Evolutionary conservation across 345 rosid genomes (phyloP).

Genomic region (Rhodamnia argentea): DNA sequence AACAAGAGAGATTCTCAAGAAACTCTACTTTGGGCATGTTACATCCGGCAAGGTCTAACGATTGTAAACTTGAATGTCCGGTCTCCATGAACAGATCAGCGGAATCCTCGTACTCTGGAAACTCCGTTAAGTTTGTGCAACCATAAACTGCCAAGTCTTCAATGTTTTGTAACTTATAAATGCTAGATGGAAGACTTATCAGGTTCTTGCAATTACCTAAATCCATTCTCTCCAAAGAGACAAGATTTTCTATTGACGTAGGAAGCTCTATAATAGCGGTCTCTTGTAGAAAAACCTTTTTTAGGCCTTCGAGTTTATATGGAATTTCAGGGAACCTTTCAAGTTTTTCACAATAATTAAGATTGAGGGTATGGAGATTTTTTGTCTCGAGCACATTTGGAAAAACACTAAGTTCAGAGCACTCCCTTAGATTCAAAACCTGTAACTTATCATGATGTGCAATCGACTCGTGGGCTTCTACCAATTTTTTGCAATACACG

Average conservation of each 20-base stretch:
- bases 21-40: not conserved
- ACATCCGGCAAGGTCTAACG: rapidly evolving
- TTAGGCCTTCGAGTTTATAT: rapidly evolving
- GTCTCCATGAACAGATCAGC: not conserved
- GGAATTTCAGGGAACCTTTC: not conserved
- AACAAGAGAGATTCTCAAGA: not conserved
- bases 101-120: not conserved
- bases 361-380: rapidly evolving
- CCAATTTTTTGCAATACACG: not conserved
- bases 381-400: not conserved
- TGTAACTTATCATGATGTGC: rapidly evolving
- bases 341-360: rapidly evolving
- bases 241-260: not conserved
- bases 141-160: rapidly evolving
- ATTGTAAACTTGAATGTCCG: rapidly evolving
- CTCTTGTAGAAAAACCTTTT: rapidly evolving
- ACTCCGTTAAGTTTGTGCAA: not conserved
- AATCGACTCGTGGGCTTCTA: rapidly evolving
- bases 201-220: not conserved
- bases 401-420: not conserved
- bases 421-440: rapidly evolving
- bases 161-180: not conserved
- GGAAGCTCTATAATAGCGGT: not conserved
- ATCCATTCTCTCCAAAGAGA: rapidly evolving
- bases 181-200: not conserved